Evolutionary conservation across 2,329 filamentous ascomycete genomes (phyloP).

Genomic region (Trichocomaceae sp.): DNA sequence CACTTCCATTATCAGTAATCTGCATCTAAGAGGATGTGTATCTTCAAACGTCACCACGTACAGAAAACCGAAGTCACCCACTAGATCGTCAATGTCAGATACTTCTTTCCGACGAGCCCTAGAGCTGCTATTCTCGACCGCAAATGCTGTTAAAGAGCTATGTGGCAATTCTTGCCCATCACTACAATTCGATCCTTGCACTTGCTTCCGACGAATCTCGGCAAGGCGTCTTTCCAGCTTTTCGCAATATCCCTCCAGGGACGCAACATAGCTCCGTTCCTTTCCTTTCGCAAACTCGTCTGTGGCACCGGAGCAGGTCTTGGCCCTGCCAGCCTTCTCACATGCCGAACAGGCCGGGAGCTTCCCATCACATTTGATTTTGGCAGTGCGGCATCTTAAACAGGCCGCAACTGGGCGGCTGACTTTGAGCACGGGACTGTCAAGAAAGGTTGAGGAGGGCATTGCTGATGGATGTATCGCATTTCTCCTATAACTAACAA

Average conservation of each 20-base stretch:
- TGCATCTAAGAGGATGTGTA: background rate
- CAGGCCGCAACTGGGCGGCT: conserved; percentile 74
- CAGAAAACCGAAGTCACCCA: conserved; percentile 90
- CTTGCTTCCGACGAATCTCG: conserved; percentile 34
- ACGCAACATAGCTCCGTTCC: conserved; percentile 92
- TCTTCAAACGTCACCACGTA: conserved; percentile 29
- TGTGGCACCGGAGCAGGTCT: conserved; percentile 86
- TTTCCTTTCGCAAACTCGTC: conserved; percentile 95
- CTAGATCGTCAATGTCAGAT: conserved; percentile 80
- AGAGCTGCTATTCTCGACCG: conserved; percentile 22
- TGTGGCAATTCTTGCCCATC: conserved; percentile 25
- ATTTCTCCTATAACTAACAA: conserved; percentile 7
- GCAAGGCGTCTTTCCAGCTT: conserved; percentile 71
- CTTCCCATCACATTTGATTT: conserved; percentile 98
- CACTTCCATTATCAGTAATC: conserved; percentile 14
- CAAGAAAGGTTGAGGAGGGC: conserved; percentile 32
- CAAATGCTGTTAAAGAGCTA: conserved; percentile 32
- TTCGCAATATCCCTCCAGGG: conserved; percentile 85
- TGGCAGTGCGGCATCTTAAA: conserved; percentile 77
- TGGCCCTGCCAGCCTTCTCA: conserved; percentile 79
- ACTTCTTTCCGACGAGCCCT: conserved; percentile 58
- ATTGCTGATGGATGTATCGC: conserved; percentile 21
- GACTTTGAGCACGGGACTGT: conserved; percentile 47
- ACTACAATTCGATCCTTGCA: conserved; percentile 13
- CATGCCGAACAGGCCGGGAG: conserved; percentile 91